Base-by-base conservation (phyloP, 345 rosid genomes). In the Hirschfeldia incana region DNA sequence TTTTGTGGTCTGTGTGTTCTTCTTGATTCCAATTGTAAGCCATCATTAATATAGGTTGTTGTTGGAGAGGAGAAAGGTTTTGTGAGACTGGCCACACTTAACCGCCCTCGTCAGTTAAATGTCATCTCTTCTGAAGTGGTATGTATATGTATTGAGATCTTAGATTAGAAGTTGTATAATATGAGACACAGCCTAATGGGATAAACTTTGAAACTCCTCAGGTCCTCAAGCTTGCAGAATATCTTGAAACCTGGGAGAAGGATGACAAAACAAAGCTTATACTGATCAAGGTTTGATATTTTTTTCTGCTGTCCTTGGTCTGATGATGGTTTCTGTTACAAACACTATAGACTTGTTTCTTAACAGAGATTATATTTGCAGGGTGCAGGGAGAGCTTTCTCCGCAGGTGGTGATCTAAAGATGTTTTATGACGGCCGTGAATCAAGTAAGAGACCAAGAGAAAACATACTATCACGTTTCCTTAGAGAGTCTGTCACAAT, bases 381-480 rank as follows among this genome's bases (percentile, higher is more conserved):
- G 98, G 98, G 98, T 78, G 88, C 88, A 34, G 98, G 98, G 3
- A 84, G 97, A 36, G 98, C 95, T 75, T 94, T 92, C 81, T 94
- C 98, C 13, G 98, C 98, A 0, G 98, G 98, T 70, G 98, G 98
- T 64, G 98, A 94, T 84, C 87, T 94, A 60, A 92, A 85, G 70
- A 85, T 91, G 94, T 94, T 94, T 83, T 90, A 89, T 66, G 89
- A 89, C 28, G 98, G 98, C 70, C 82, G 87, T 76, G 88, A 80
- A n/a, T 75, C 94, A 84, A 89, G 98, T 94, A 91, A 82, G 74
- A 13, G 4, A 5, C 39, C 49, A 11, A 46, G 51, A 65, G 60
- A 36, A 46, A 51, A 6, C 74, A 64, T 29, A 60, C 57, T 59
- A 28, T 37, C 11, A 63, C 10, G 6, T 36, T 46, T 17, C 67